Evolutionary conservation across 2,329 filamentous ascomycete genomes (phyloP).

Genomic region (Coniochaeta sp.): DNA sequence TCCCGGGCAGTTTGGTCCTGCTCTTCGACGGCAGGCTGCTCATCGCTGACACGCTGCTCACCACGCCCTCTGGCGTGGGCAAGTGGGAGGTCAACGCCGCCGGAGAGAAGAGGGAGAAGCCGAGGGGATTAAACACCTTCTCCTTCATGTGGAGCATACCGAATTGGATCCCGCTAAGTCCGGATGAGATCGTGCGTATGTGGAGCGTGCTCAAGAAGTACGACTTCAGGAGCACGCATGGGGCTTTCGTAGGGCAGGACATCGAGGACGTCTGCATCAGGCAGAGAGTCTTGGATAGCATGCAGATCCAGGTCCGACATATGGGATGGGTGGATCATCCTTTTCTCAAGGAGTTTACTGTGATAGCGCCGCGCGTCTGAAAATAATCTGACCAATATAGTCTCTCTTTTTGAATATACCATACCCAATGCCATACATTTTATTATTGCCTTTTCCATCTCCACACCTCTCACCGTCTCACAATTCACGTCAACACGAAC

Average conservation of each 20-base stretch:
- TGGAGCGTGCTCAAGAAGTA: conserved; percentile 59
- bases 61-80: conserved; percentile 51
- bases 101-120: conserved; percentile 26
- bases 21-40: conserved; percentile 57
- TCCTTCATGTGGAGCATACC: conserved; percentile 73
- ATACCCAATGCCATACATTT: too few species aligned
- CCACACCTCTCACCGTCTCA: not conserved
- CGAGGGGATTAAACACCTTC: conserved; percentile 43
- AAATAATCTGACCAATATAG: too few species aligned
- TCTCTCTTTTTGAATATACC: too few species aligned
- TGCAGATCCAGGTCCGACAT: conserved; percentile 60
- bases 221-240: conserved; percentile 59
- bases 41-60: conserved; percentile 70
- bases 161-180: conserved; percentile 64
- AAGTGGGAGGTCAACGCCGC: conserved; percentile 37
- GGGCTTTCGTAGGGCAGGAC: conserved; percentile 58
- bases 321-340: conserved; percentile 37
- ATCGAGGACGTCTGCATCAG: conserved; percentile 51
- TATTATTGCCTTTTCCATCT: not conserved
- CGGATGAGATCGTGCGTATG: conserved; percentile 56
- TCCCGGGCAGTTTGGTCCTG: conserved; percentile 64
- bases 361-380: not conserved
- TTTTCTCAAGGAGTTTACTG: conserved; percentile 20
- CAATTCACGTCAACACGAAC: conserved; percentile 16
- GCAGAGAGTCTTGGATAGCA: conserved; percentile 62